Evolutionary conservation across 1,284 basidiomycete species (phyloP).

Genomic region (Papiliotrema flavescens): DNA sequence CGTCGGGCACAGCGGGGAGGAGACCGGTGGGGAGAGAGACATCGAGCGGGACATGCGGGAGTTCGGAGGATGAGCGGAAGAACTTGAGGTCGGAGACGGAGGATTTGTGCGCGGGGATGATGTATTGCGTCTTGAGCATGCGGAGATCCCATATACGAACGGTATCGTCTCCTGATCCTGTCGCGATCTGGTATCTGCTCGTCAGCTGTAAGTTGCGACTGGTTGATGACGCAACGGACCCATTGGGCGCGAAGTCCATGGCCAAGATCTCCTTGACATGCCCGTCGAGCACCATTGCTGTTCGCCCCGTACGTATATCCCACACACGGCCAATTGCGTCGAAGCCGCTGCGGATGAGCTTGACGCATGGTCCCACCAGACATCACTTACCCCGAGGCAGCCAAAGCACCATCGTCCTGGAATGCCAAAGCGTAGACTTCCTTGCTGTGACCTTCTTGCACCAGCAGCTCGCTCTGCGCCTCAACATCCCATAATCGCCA

Average conservation of each 20-base stretch:
- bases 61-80: constrained; percentile 58
- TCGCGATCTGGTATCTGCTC: constrained; percentile 87
- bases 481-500: constrained; percentile 96
- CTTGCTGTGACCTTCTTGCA: constrained; percentile 96
- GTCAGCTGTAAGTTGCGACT: neutral
- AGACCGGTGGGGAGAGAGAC: constrained; percentile 48
- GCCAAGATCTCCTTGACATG: constrained; percentile 91
- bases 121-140: constrained; percentile 84
- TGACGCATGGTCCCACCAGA: neutral
- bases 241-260: constrained; percentile 92
- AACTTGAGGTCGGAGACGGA: constrained; percentile 94
- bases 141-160: constrained; percentile 99
- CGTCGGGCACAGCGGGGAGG: constrained; percentile 37
- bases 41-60: constrained; percentile 32
- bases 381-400: constrained; percentile 75
- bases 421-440: constrained; percentile 95
- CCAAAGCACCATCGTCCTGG: constrained; percentile 89
- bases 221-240: constrained; percentile 55
- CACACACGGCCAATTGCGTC: constrained; percentile 96
- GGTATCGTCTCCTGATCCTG: constrained; percentile 94
- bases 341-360: constrained; percentile 63
- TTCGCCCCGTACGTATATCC: constrained; percentile 91
- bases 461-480: constrained; percentile 71
- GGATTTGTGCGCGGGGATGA: constrained; percentile 91
- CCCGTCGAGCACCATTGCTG: constrained; percentile 97